A percentile compares a stretch with the other conserved stretches of the same genome.
phyloP scores from a whole-genome alignment of 345 rosid genomes.

The Iberis pinnata region DNA sequence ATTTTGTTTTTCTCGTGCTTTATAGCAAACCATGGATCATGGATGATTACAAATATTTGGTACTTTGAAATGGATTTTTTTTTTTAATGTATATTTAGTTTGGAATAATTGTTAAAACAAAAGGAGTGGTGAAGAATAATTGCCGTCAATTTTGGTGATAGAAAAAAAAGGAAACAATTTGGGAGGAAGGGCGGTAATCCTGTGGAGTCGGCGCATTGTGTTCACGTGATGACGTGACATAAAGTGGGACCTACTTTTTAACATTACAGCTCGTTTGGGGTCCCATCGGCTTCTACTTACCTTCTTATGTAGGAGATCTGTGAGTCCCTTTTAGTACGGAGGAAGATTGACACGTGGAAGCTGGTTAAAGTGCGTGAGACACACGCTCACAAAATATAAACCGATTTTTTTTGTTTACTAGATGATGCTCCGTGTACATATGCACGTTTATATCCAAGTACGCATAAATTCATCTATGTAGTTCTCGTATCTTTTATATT shows the following conservation, averaged over 20 bases:
- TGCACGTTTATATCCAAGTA: no score
- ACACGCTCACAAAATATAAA: no score
- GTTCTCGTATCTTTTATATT: no score
- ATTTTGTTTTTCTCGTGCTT: no score
- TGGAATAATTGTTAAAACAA: neutral
- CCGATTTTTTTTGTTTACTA: no score
- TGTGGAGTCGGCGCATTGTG: constrained; percentile 27
- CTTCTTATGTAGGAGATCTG: neutral
- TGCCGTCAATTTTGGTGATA: constrained; percentile 21
- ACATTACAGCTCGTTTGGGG: constrained; percentile 25
- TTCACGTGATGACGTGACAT: constrained; percentile 33
- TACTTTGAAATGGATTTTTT: constrained; percentile 1
- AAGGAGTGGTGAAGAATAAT: constrained; percentile 22
- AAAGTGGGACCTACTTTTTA: constrained; percentile 3
- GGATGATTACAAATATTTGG: no score
- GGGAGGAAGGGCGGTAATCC: constrained; percentile 12
- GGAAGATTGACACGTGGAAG: constrained; percentile 7
- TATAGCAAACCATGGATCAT: no score
- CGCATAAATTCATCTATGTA: no score
- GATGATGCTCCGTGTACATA: no score
- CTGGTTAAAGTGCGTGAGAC: constrained; percentile 6
- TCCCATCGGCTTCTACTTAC: constrained; percentile 10
- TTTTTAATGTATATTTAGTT: no score
- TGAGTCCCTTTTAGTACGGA: neutral
- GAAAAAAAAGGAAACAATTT: constrained; percentile 25